Percentiles rank a stretch among this genome's conserved stretches.
These are phyloP conservation scores for Spongospora subterranea DNA, from an alignment of 208 protist species.

Conservation along the genomic window DNA sequence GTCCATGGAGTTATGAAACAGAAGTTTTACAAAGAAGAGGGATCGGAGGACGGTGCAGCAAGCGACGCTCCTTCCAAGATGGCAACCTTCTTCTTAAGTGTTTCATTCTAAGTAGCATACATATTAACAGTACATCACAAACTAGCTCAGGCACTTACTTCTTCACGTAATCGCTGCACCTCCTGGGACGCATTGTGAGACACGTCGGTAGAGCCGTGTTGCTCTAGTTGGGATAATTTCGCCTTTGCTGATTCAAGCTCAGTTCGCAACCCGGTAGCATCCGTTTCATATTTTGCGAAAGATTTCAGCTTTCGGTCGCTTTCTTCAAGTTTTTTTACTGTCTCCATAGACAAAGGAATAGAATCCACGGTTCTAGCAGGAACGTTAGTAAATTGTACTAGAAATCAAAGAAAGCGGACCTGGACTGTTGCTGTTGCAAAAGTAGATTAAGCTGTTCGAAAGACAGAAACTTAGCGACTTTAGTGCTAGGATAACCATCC, in stretches of 20 bases:
- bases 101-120: conserved; percentile 32
- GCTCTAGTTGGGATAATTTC: neutral
- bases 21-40: no score
- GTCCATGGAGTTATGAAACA: no score
- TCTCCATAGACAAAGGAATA: neutral
- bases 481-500: neutral
- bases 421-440: conserved; percentile 35
- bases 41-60: no score
- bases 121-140: neutral
- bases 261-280: neutral
- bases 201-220: no score
- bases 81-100: no score
- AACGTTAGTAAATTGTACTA: neutral
- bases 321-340: conserved; percentile 34
- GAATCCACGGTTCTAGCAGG: neutral
- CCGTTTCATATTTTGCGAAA: neutral
- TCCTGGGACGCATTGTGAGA: neutral
- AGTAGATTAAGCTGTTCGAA: conserved; percentile 13
- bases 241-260: neutral
- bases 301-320: conserved; percentile 20
- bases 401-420: neutral
- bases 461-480: conserved; percentile 25
- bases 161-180: neutral
- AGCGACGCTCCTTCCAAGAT: no score
- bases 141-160: neutral